Conservation (phyloP, 1,284 basidiomycete species). For the Bothia castanella region DNA sequence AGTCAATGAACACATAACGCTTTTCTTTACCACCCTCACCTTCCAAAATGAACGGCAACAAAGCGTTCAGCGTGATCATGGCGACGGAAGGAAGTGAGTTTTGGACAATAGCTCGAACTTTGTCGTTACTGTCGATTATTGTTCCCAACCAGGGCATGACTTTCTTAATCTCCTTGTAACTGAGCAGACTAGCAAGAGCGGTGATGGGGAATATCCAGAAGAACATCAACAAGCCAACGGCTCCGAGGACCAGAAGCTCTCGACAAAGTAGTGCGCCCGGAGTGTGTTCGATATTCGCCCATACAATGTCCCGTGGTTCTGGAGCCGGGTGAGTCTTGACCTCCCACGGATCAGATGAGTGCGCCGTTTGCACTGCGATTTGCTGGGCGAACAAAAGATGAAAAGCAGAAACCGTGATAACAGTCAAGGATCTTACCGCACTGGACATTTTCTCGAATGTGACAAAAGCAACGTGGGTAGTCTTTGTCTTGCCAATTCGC, state of each 20-base stretch:
- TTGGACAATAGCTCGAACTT: conserved; percentile 84
- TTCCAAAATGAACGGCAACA: conserved; percentile 87
- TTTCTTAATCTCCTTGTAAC: conserved; percentile 89
- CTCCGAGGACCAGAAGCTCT: conserved; percentile 63
- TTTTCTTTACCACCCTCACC: conserved; percentile 42
- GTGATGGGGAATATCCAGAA: conserved; percentile 88
- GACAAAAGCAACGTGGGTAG: conserved; percentile 88
- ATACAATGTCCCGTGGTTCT: conserved; percentile 94
- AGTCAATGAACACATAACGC: background rate
- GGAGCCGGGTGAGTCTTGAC: conserved; percentile 76
- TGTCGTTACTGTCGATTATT: conserved; percentile 76
- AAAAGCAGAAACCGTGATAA: background rate
- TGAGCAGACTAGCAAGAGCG: conserved; percentile 80
- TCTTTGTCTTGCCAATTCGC: conserved; percentile 65
- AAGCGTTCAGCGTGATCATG: conserved; percentile 85
- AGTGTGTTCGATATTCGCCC: conserved; percentile 81
- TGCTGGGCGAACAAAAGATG: conserved; percentile 49
- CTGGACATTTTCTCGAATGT: conserved; percentile 94
- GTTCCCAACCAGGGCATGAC: conserved; percentile 79
- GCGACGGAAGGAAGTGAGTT: conserved; percentile 90
- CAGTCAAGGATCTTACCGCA: conserved; percentile 52
- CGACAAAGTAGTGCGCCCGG: conserved; percentile 56
- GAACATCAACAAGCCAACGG: conserved; percentile 70
- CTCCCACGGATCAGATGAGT: conserved; percentile 66
- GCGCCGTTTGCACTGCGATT: conserved; percentile 85